Conservation (phyloP, 2,329 filamentous ascomycete species). For the Drechslerella stenobrocha region DNA sequence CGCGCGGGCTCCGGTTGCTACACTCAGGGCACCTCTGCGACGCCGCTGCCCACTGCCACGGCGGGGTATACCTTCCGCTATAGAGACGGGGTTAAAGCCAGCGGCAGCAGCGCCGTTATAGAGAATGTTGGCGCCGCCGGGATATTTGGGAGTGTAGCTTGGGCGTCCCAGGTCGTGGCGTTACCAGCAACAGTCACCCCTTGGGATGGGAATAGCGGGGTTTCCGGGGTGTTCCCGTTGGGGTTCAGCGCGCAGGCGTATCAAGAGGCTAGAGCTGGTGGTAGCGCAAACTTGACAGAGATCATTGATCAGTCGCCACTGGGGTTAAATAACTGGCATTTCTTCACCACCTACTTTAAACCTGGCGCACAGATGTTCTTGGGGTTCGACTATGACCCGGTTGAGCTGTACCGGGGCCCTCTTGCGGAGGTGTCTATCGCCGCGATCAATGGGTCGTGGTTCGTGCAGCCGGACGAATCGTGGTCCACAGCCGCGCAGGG, state of each 20-base stretch:
- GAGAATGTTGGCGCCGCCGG: constrained; percentile 13
- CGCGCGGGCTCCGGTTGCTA: constrained; percentile 26
- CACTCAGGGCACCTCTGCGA: not conserved
- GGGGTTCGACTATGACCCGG: constrained; percentile 39
- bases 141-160: constrained; percentile 25
- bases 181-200: constrained; percentile 13
- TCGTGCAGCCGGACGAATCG: constrained; percentile 33
- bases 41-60: constrained; percentile 1
- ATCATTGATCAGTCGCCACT: constrained; percentile 19
- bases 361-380: constrained; percentile 39
- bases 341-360: constrained; percentile 45
- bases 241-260: constrained; percentile 25
- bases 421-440: constrained; percentile 15
- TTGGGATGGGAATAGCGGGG: constrained; percentile 15
- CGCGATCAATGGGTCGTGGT: constrained; percentile 43
- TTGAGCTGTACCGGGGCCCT: constrained; percentile 12
- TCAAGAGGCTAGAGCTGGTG: constrained; percentile 1
- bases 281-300: constrained; percentile 7
- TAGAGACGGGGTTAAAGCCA: constrained; percentile 14
- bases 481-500: constrained; percentile 11
- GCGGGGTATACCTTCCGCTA: constrained; percentile 25
- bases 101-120: constrained; percentile 14
- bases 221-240: constrained; percentile 29
- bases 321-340: constrained; percentile 29
- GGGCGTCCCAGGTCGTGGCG: constrained; percentile 19